These are phyloP conservation scores for Mucor racemosus DNA, from an alignment of 371 early-diverging fungal species.

Conservation along the genomic window DNA sequence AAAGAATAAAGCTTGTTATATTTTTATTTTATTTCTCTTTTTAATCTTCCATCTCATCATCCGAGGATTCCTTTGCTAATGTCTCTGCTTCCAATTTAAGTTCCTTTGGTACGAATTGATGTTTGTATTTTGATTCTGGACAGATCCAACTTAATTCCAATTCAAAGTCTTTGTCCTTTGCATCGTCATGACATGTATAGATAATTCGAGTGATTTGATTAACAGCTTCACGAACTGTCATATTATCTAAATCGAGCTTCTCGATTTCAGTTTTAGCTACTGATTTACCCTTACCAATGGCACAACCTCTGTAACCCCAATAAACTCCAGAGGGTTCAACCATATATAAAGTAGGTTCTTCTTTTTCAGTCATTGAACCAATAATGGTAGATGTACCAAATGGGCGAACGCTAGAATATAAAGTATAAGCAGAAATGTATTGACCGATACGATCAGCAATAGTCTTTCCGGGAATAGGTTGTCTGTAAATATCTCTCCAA, in stretches of 20 bases:
- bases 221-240: conserved; percentile 90
- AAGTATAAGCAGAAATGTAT: conserved; percentile 94
- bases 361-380: conserved; percentile 69
- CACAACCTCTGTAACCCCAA: conserved; percentile 95
- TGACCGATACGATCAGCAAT: conserved; percentile 93
- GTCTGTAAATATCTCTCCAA: conserved; percentile 88
- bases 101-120: conserved; percentile 88
- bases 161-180: conserved; percentile 98
- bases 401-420: conserved; percentile 97
- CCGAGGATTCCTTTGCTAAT: conserved; percentile 74
- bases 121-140: conserved; percentile 78
- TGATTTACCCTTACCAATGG: conserved; percentile 96
- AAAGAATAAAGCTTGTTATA: not conserved
- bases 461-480: conserved; percentile 85
- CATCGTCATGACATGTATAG: conserved; percentile 93
- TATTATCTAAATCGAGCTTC: conserved; percentile 85
- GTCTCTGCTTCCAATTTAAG: conserved; percentile 86
- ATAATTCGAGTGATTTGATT: conserved; percentile 96
- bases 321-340: conserved; percentile 97
- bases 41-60: conserved; percentile 63
- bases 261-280: conserved; percentile 98
- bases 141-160: conserved; percentile 97
- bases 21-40: not conserved
- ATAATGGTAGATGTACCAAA: conserved; percentile 91
- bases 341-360: conserved; percentile 89